Conservation (phyloP, 2,329 filamentous ascomycete species). For the Ceratocystis cacaofunesta region DNA sequence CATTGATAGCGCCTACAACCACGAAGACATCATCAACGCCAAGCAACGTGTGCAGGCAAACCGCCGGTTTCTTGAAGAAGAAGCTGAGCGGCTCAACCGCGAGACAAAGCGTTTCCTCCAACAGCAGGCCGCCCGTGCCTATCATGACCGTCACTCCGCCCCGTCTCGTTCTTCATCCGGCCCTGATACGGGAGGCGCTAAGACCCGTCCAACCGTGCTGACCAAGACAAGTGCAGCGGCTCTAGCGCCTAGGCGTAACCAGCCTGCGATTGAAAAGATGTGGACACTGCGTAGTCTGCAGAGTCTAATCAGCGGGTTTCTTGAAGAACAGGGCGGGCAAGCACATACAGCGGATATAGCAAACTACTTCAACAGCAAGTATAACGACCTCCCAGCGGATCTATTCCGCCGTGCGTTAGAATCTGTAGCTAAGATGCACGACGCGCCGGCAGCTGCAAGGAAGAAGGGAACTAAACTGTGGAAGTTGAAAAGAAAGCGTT, state of each 20-base stretch:
- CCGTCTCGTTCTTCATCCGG: slow-evolving; percentile 54
- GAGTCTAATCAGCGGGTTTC: slow-evolving; percentile 38
- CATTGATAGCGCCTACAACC: slow-evolving; percentile 82
- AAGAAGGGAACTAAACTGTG: slow-evolving; percentile 40
- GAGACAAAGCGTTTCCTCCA: slow-evolving; percentile 16
- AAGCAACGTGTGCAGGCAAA: slow-evolving; percentile 59
- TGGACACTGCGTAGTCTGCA: slow-evolving; percentile 13
- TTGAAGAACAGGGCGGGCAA: slow-evolving; percentile 60
- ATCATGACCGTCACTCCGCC: slow-evolving; percentile 33
- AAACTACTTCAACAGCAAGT: slow-evolving; percentile 17
- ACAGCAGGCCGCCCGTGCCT: slow-evolving; percentile 48
- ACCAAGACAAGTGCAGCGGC: neutral
- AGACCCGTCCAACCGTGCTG: slow-evolving; percentile 46
- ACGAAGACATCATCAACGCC: slow-evolving; percentile 78
- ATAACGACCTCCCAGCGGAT: slow-evolving; percentile 13
- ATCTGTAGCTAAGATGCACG: slow-evolving; percentile 57
- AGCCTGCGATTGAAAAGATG: slow-evolving; percentile 19
- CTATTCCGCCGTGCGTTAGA: slow-evolving; percentile 66
- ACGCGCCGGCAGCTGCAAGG: slow-evolving; percentile 26
- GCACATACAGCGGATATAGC: slow-evolving; percentile 45
- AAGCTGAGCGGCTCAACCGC: slow-evolving; percentile 26
- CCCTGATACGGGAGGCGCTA: slow-evolving; percentile 32
- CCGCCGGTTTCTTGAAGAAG: slow-evolving; percentile 60
- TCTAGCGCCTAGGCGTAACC: slow-evolving; percentile 32
- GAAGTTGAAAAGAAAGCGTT: slow-evolving; percentile 28